Evolutionary conservation across 345 rosid genomes (phyloP).

Genomic region (Populus deltoides): DNA sequence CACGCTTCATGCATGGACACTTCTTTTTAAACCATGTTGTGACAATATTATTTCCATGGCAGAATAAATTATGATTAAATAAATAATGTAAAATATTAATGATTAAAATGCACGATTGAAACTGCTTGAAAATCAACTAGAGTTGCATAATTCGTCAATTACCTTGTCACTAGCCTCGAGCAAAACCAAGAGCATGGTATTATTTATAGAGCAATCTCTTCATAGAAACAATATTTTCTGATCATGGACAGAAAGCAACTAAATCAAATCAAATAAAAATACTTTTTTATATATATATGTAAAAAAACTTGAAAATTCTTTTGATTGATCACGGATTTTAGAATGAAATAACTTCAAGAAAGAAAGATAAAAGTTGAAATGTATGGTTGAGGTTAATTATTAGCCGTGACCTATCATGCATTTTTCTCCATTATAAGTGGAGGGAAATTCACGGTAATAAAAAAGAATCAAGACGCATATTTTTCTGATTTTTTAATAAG

Average conservation of each 20-base stretch:
- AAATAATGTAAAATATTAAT: background rate
- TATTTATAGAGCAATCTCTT: too few relatives aligned
- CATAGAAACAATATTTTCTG: too few relatives aligned
- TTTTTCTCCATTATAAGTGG: too few relatives aligned
- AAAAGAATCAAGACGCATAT: background rate
- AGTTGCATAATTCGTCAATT: background rate
- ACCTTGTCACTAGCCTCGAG: background rate
- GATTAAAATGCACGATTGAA: background rate
- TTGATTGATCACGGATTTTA: too few relatives aligned
- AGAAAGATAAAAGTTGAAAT: too few relatives aligned
- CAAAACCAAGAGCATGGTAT: background rate
- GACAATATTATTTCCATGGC: background rate
- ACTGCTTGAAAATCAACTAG: background rate
- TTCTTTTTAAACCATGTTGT: background rate
- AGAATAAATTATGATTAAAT: background rate
- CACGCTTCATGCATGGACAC: background rate
- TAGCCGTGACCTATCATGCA: too few relatives aligned
- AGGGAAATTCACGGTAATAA: background rate
- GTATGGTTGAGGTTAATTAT: too few relatives aligned
- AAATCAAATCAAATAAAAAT: too few relatives aligned
- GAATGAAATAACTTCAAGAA: too few relatives aligned
- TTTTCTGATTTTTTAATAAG: background rate
- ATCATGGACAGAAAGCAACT: too few relatives aligned
- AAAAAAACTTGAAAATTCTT: too few relatives aligned
- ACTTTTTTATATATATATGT: too few relatives aligned